Base-by-base conservation (phyloP, 345 rosid genomes). In the Garcia nutans region DNA sequence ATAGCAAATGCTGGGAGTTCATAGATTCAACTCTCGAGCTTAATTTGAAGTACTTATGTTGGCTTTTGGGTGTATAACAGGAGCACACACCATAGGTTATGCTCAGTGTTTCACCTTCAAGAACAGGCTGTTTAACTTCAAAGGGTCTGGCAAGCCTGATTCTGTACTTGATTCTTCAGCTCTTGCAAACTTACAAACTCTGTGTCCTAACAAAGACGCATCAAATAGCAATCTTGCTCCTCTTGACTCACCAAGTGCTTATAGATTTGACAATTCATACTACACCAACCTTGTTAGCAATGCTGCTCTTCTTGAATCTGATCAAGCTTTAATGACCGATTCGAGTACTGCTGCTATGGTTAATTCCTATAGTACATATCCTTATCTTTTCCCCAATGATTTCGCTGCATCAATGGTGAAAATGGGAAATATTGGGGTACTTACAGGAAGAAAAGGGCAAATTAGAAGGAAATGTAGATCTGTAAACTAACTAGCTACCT, bases 71-170 rank as follows among this genome's bases (percentile, higher is more conserved):
- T 70, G 3, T 41, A 23, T 78, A 80, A 69, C 76, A 92, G 97
- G 95, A 76, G 97, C 92, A 37, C 98, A 92, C 81, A 94, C 98
- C 22, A 77, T 94, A 76, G 98, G 98, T 15, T 89, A 77, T 85
- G 98, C 98, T 17, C 97, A 92, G 64, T 94, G 97, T 76, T 88
- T 92, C 78, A 73, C 89, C 59, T 86, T 94, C 90, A 94, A 94
- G 87, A 82, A 84, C 58, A 84, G 97, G 78, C 88, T 94, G 13
- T 92, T 85, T 83, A 45, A 92, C 86, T 94, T 87, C 85, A 78
- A 78, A 24, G 92, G 93, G 56, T 78, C 93, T 0, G 93, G 98
- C 52, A 86, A 85, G 57, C 95, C 97, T 44, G 97, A 94, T 75
- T 97, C 97, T 0, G 77, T 79, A 41, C 84, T 92, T 0, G 92